Evolutionary conservation across 805 yeast genomes (phyloP), one percentile per base, ranked within the genome.

Genomic region (Candida tammaniensis): DNA sequence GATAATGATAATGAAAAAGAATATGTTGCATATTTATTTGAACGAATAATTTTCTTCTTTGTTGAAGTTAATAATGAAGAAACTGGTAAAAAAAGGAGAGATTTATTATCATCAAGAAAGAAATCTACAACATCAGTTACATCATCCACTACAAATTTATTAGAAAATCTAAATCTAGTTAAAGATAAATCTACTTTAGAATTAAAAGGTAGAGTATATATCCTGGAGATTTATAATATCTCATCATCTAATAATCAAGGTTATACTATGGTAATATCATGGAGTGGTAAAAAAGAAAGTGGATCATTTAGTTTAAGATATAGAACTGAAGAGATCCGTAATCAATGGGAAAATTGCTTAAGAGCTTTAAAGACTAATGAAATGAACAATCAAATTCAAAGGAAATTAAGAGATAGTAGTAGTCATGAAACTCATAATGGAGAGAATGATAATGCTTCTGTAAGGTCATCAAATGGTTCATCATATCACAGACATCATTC

Each of bases 21-120:
- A 49, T 91, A 87, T 56, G 83, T 83, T 51, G 88, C 94, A 14
- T 93, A 87, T 50, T 68, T 93, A 14, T 91, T 93, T 57, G 97
- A 93, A 39, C 59, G 55, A 37, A 74, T 75, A 15, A 71, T 76
- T 3, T 75, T 73, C 44, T 73, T 76, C 54, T 67, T 67, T 38
- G 52, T 67, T 9, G 70, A 64, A 17, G 36, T 44, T 1, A 46
- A 40, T 17, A 42, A 41, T 11, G 49, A 34, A 10, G 59, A 54
- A 22, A 62, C 59, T 25, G 54, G 47, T 22, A 60, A 59, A 28
- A 61, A 61, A 47, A 61, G 56, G 41, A 61, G 57, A 42, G 46
- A 66, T n/a, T 64, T 61, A 31, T 31, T 64, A 10, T 58, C 78
- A 24, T 56, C 75, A 13, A 61, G 72, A 30, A 63, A 78, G 38